phyloP scores from a whole-genome alignment of 108 stramenopile genomes.

The Stephanodiscus minutulus region DNA sequence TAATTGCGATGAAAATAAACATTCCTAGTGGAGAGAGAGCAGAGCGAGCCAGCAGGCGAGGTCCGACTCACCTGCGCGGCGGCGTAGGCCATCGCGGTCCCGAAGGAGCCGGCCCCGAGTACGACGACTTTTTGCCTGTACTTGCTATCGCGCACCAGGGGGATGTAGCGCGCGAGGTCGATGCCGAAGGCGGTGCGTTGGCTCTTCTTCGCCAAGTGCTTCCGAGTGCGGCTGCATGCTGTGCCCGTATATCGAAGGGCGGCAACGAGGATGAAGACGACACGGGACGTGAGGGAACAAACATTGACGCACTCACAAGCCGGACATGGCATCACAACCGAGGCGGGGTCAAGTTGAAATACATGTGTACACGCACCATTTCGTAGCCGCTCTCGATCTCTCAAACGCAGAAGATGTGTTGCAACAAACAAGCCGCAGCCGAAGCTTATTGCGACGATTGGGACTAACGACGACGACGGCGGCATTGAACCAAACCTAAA shows the following conservation, averaged over 20 bases:
- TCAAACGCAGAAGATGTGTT: conserved; percentile 42
- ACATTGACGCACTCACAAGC: no score
- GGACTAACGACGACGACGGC: not conserved
- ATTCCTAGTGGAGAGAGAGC: not conserved
- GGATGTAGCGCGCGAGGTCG: conserved; percentile 27
- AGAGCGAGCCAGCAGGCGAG: not conserved
- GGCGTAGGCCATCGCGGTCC: conserved; percentile 84
- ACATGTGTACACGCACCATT: conserved; percentile 7
- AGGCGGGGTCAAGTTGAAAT: no score
- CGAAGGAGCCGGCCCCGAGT: conserved; percentile 61
- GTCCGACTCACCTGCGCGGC: conserved; percentile 43
- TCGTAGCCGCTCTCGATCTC: conserved; percentile 48
- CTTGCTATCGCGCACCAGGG: conserved; percentile 7
- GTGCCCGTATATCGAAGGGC: not conserved
- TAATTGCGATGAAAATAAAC: not conserved
- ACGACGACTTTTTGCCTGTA: conserved; percentile 49
- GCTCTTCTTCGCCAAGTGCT: conserved; percentile 29
- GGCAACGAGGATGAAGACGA: not conserved
- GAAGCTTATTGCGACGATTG: not conserved
- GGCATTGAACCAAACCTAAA: no score
- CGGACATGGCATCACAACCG: no score
- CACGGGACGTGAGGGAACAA: not conserved
- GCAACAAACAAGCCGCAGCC: conserved; percentile 14
- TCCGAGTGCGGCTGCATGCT: conserved; percentile 52
- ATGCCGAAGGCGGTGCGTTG: conserved; percentile 45